These are phyloP conservation scores for Globisporangium polare DNA, from an alignment of 352 stramenopile species.

Conservation along the genomic window DNA sequence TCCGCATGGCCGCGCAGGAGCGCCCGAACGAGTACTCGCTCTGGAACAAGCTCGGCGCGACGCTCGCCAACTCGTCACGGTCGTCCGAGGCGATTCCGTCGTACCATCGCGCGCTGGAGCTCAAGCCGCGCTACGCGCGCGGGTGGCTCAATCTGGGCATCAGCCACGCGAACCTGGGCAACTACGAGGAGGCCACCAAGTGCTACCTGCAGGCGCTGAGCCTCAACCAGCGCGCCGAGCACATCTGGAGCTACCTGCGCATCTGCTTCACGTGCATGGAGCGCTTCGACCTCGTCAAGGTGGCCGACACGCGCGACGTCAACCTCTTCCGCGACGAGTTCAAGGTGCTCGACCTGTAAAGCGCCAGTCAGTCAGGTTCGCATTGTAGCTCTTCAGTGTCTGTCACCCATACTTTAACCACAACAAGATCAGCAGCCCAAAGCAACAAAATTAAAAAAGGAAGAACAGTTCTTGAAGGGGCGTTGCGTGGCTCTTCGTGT, in stretches of 20 bases:
- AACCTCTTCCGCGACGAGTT: constrained; percentile 81
- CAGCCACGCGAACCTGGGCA: constrained; percentile 94
- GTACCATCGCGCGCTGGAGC: constrained; percentile 91
- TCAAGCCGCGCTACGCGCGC: constrained; percentile 96
- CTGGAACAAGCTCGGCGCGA: constrained; percentile 98
- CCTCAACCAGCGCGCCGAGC: constrained; percentile 93
- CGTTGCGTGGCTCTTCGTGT: neutral
- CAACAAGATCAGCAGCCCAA: neutral
- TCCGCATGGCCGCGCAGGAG: constrained; percentile 78
- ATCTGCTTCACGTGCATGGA: constrained; percentile 98
- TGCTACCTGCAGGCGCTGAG: constrained; percentile 96
- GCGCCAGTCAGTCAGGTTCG: neutral
- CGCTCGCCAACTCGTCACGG: constrained; percentile 93
- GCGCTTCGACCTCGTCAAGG: constrained; percentile 94
- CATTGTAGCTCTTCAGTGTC: neutral
- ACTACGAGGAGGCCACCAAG: constrained; percentile 94
- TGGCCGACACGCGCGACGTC: constrained; percentile 85
- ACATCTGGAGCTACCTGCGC: constrained; percentile 98
- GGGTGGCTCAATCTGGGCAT: constrained; percentile 98
- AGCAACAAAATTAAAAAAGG: neutral
- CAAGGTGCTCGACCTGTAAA: constrained; percentile 72
- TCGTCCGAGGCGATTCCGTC: constrained; percentile 92
- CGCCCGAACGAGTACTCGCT: constrained; percentile 93
- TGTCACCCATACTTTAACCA: neutral
- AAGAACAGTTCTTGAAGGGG: neutral